These are phyloP conservation scores for Physcomitrellopsis africana DNA, from an alignment of 225 moss, liverwort and hornwort genomes.

Conservation along the genomic window DNA sequence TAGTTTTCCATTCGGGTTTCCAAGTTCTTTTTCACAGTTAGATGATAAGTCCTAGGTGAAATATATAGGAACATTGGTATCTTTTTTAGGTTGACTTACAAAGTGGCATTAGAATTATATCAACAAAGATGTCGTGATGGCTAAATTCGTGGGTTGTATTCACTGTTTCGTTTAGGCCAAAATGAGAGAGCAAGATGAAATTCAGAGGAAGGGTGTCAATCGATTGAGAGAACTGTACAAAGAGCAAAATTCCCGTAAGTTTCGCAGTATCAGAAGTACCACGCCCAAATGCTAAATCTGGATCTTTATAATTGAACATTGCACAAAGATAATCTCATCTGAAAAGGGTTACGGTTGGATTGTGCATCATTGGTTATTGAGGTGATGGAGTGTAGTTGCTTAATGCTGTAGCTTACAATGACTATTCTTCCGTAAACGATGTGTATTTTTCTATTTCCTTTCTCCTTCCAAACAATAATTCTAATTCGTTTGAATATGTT, in stretches of 20 bases:
- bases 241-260: constrained; percentile 74
- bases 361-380: background rate
- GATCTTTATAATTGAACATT: background rate
- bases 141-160: background rate
- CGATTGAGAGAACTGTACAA: constrained; percentile 81
- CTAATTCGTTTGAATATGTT: background rate
- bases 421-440: background rate
- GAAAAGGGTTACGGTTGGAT: background rate
- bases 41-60: background rate
- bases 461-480: background rate
- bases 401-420: background rate
- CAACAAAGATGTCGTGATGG: background rate
- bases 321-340: background rate
- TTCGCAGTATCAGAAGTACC: background rate
- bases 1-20: background rate
- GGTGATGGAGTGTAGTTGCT: background rate
- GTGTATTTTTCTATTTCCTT: background rate
- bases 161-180: constrained; percentile 66
- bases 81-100: background rate
- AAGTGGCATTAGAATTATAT: background rate
- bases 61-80: background rate
- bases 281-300: background rate
- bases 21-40: background rate
- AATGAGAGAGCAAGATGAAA: constrained; percentile 83
- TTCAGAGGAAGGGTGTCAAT: constrained; percentile 76